phyloP scores from a whole-genome alignment of 208 protist species.

The Leptomonas pyrrhocoris region DNA sequence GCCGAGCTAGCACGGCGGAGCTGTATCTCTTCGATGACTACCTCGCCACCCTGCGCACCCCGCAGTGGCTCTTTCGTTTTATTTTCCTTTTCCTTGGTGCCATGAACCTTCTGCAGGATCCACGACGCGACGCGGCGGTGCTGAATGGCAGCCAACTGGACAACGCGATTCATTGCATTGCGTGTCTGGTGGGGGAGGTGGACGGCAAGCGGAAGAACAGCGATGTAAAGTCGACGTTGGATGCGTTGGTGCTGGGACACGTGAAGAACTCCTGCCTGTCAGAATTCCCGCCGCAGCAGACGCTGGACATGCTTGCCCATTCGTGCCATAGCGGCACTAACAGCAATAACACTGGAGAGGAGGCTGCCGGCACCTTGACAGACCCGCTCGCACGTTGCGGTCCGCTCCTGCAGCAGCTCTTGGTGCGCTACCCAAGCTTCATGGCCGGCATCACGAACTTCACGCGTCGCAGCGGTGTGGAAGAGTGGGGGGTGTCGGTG shows the following conservation, averaged over 20 bases:
- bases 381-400: constrained; percentile 1
- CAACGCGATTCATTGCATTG: constrained; percentile 29
- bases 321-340: background rate
- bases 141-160: constrained; percentile 23
- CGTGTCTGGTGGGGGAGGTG: constrained; percentile 23
- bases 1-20: background rate
- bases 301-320: background rate
- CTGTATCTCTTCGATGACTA: constrained; percentile 14
- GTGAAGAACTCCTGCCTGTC: constrained; percentile 27
- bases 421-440: constrained; percentile 29
- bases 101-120: constrained; percentile 26
- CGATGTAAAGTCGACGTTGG: constrained; percentile 24
- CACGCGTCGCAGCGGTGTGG: constrained; percentile 16
- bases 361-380: background rate
- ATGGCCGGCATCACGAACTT: constrained; percentile 25
- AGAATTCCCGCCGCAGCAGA: constrained; percentile 24
- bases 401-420: constrained; percentile 17
- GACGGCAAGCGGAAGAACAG: constrained; percentile 21
- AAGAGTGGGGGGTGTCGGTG: constrained; percentile 22
- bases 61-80: constrained; percentile 29
- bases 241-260: constrained; percentile 26
- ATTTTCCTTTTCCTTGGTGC: constrained; percentile 32
- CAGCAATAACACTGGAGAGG: background rate
- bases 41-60: constrained; percentile 16
- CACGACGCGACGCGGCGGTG: background rate